These are phyloP conservation scores for Russula virescens DNA, from an alignment of 768 basidiomycete species.

Conservation along the genomic window DNA sequence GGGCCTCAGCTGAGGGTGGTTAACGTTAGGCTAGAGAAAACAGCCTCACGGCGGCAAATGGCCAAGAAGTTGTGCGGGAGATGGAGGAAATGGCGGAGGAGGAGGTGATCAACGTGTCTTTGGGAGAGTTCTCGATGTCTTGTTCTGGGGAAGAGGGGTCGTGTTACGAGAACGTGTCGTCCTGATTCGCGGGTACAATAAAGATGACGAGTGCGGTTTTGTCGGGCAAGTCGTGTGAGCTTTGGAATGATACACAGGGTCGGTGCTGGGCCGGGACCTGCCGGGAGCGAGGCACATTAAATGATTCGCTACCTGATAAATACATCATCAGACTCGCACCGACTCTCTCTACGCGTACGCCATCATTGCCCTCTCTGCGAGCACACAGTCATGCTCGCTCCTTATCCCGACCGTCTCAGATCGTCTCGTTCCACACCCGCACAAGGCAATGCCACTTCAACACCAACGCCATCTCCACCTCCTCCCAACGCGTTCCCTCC, in stretches of 20 bases:
- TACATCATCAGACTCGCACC: no score
- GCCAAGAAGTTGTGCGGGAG: neutral
- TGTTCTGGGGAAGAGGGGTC: no score
- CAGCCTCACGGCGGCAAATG: neutral
- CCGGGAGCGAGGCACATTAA: no score
- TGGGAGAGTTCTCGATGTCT: neutral
- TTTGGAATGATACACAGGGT: no score
- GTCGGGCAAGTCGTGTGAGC: no score
- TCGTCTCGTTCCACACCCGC: neutral
- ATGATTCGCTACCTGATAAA: no score
- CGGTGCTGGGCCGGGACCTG: no score
- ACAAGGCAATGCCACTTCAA: neutral
- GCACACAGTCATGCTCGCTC: slow-evolving; percentile 12
- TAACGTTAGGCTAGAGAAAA: neutral
- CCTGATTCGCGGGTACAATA: no score
- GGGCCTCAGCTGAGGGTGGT: neutral
- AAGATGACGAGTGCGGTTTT: no score
- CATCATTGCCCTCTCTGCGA: neutral
- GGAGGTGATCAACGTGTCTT: neutral
- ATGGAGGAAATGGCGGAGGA: neutral
- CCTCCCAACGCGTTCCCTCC: neutral
- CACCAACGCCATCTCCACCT: neutral
- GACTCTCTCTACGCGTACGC: no score
- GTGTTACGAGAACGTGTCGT: no score
- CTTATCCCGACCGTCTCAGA: slow-evolving; percentile 17